Evolutionary conservation across 257 asterid species (phyloP).

Genomic region (Osmanthus fragrans): DNA sequence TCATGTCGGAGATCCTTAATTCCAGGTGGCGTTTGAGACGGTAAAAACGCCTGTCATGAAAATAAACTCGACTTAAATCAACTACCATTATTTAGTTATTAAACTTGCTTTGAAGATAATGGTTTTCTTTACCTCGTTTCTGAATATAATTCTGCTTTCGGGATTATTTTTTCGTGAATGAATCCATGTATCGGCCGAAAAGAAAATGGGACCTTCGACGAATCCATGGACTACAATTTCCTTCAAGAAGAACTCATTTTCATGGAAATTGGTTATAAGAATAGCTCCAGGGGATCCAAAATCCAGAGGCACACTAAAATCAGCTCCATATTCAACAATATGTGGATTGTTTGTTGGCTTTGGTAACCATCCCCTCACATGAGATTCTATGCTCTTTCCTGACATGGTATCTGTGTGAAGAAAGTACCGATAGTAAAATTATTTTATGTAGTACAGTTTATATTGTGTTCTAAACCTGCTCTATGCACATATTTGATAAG

Average conservation of each 20-base stretch:
- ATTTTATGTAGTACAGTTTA: too few species aligned
- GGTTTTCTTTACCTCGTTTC: conserved; percentile 50
- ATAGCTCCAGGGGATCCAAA: conserved; percentile 85
- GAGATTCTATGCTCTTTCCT: conserved; percentile 66
- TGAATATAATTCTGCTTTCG: conserved; percentile 79
- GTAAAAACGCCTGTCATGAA: conserved; percentile 62
- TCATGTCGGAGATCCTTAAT: conserved; percentile 67
- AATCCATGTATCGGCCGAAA: conserved; percentile 84
- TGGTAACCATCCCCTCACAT: conserved; percentile 79
- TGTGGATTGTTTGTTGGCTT: conserved; percentile 59
- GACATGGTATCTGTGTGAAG: conserved; percentile 50
- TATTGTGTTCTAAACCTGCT: neutral
- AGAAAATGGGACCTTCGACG: conserved; percentile 60
- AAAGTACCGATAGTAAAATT: neutral
- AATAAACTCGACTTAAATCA: neutral
- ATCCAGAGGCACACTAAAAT: conserved; percentile 60
- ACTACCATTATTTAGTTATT: conserved; percentile 4
- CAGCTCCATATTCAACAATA: conserved; percentile 73
- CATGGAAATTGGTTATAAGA: conserved; percentile 71
- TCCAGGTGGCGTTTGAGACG: conserved; percentile 81
- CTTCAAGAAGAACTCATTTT: conserved; percentile 70
- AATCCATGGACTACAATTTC: conserved; percentile 79
- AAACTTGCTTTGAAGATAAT: neutral
- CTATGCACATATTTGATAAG: neutral
- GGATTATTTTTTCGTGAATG: conserved; percentile 73